Evolutionary conservation across 805 yeast species (phyloP).

Genomic region (Saturnispora halmiae): DNA sequence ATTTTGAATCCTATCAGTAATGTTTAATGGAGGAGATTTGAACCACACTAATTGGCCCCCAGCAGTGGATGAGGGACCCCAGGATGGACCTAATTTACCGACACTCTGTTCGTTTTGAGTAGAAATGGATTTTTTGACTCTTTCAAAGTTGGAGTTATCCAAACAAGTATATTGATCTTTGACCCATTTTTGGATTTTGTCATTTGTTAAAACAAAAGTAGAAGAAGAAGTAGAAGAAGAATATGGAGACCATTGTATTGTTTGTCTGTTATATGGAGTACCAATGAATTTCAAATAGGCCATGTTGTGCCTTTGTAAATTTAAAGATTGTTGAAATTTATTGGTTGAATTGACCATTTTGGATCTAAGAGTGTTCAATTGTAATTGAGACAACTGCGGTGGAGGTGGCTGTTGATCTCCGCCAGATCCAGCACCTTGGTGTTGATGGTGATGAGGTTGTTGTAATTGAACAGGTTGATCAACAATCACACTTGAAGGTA

Average conservation of each 20-base stretch:
- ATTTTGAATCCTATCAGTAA: conserved; percentile 32
- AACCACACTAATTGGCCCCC: conserved; percentile 64
- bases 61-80: conserved; percentile 25
- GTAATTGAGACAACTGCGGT: conserved; percentile 4
- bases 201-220: conserved; percentile 31
- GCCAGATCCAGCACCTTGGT: background rate
- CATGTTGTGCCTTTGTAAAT: conserved; percentile 10
- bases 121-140: conserved; percentile 15
- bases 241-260: conserved; percentile 26
- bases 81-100: conserved; percentile 1
- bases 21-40: conserved; percentile 52
- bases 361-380: conserved; percentile 5
- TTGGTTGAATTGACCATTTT: conserved; percentile 3
- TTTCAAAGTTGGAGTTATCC: conserved; percentile 28
- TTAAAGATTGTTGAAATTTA: conserved; percentile 11
- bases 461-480: conserved; percentile 9
- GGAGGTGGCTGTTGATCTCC: conserved; percentile 8
- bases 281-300: conserved; percentile 24
- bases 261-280: conserved; percentile 25
- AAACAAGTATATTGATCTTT: conserved; percentile 25
- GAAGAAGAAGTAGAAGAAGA: conserved; percentile 26
- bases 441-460: background rate
- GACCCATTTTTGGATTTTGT: conserved; percentile 28
- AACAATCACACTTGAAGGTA: conserved; percentile 16
- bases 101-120: conserved; percentile 14